Conservation (phyloP, 1,284 basidiomycete genomes). For the Blastosporella zonata region DNA sequence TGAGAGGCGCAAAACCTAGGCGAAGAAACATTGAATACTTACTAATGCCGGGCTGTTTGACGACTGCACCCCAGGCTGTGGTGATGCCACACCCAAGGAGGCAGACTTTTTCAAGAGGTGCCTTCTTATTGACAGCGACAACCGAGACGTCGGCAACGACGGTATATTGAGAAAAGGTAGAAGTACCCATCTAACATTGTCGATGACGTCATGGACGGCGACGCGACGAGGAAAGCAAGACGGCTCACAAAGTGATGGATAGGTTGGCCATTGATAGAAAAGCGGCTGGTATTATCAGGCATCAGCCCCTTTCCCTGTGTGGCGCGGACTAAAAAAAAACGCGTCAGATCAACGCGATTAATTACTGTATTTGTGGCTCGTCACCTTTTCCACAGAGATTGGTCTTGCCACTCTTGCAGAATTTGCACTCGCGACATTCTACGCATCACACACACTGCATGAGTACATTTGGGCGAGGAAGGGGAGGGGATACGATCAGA, state of each 20-base stretch:
- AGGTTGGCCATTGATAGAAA: constrained; percentile 86
- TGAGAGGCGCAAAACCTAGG: background rate
- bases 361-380: background rate
- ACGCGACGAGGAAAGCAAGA: constrained; percentile 16
- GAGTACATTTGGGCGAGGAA: background rate
- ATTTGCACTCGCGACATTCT: constrained; percentile 96
- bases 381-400: constrained; percentile 88
- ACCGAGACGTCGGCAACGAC: constrained; percentile 98
- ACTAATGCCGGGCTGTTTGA: constrained; percentile 80
- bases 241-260: constrained; percentile 91
- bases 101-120: constrained; percentile 93
- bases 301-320: constrained; percentile 97
- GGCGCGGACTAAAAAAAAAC: constrained; percentile 61
- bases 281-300: constrained; percentile 92
- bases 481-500: constrained; percentile 26
- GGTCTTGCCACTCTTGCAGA: constrained; percentile 99
- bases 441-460: constrained; percentile 4
- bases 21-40: constrained; percentile 23
- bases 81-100: constrained; percentile 96
- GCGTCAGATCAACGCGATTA: background rate
- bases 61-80: constrained; percentile 91
- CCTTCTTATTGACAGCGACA: constrained; percentile 83
- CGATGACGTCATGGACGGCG: constrained; percentile 3
- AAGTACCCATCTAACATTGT: constrained; percentile 87
- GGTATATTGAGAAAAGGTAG: constrained; percentile 98